A percentile compares a stretch with the other conserved stretches of the same genome.
These are phyloP conservation scores for Skeletonema grethae DNA, from an alignment of 108 stramenopile species.

Conservation along the genomic window DNA sequence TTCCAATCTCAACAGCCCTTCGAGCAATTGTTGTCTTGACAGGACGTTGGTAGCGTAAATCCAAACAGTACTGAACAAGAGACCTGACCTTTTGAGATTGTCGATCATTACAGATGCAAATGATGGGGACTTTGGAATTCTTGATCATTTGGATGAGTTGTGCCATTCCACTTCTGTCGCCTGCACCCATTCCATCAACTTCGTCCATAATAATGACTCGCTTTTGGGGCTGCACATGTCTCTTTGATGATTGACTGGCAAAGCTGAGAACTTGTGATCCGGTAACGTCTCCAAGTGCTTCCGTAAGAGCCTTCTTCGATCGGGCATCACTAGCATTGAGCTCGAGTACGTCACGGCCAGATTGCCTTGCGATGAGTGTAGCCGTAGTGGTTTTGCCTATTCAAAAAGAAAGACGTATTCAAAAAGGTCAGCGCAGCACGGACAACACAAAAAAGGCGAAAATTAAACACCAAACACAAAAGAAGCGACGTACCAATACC, in stretches of 20 bases:
- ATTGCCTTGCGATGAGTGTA: constrained; percentile 78
- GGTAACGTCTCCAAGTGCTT: constrained; percentile 77
- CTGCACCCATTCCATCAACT: constrained; percentile 98
- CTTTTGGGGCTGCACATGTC: constrained; percentile 13
- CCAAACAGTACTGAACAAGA: constrained; percentile 93
- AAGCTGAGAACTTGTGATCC: constrained; percentile 74
- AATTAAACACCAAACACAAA: background rate
- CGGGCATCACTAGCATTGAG: constrained; percentile 97
- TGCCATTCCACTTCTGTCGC: constrained; percentile 91
- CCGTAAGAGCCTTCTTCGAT: constrained; percentile 78
- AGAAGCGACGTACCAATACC: constrained; percentile 81
- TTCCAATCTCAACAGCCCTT: constrained; percentile 81
- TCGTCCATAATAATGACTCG: constrained; percentile 98
- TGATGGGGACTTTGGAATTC: constrained; percentile 92
- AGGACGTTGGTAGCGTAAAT: constrained; percentile 88
- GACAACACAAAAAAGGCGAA: background rate
- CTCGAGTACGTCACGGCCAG: constrained; percentile 92
- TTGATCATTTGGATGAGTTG: constrained; percentile 98
- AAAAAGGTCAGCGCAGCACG: background rate
- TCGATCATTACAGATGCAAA: constrained; percentile 99
- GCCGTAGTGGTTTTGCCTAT: constrained; percentile 88
- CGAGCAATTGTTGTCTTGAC: constrained; percentile 73
- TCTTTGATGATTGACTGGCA: constrained; percentile 19
- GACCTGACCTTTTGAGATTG: constrained; percentile 86
- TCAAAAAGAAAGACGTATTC: background rate